phyloP scores from a whole-genome alignment of 345 rosid species.

The Zanthoxylum bungeanum region DNA sequence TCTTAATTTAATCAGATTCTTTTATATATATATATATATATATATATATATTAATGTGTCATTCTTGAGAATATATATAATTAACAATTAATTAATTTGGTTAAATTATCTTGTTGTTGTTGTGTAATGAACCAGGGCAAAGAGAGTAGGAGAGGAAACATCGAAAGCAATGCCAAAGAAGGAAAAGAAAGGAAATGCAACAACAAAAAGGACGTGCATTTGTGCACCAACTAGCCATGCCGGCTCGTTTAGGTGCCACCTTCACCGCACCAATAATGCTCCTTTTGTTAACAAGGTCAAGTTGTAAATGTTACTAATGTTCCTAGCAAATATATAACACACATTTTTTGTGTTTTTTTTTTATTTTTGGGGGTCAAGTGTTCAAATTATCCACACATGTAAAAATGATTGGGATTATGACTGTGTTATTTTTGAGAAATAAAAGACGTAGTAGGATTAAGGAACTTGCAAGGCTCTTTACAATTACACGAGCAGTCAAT shows the following conservation, averaged over 20 bases:
- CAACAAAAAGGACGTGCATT: conserved; percentile 14
- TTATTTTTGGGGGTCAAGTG: no score
- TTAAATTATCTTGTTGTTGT: no score
- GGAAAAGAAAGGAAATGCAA: not conserved
- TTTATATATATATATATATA: no score
- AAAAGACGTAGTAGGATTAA: no score
- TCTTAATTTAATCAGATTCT: not conserved
- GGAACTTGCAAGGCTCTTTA: conserved; percentile 79
- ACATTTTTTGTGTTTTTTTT: no score
- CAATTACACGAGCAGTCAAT: conserved; percentile 71
- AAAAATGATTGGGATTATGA: no score
- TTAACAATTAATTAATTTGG: not conserved
- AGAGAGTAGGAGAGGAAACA: not conserved
- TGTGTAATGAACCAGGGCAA: not conserved
- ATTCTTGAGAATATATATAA: no score
- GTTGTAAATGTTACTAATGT: no score
- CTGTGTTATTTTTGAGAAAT: no score
- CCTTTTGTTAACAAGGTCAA: no score
- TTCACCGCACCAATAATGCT: conserved; percentile 19
- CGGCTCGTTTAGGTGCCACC: conserved; percentile 33
- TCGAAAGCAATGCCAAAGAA: not conserved
- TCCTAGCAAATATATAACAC: no score
- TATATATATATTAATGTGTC: no score
- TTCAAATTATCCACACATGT: not conserved
- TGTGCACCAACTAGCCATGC: conserved; percentile 27